These are phyloP conservation scores for Colletotrichum shisoi DNA, from an alignment of 2,329 filamentous ascomycete species.

Conservation along the genomic window DNA sequence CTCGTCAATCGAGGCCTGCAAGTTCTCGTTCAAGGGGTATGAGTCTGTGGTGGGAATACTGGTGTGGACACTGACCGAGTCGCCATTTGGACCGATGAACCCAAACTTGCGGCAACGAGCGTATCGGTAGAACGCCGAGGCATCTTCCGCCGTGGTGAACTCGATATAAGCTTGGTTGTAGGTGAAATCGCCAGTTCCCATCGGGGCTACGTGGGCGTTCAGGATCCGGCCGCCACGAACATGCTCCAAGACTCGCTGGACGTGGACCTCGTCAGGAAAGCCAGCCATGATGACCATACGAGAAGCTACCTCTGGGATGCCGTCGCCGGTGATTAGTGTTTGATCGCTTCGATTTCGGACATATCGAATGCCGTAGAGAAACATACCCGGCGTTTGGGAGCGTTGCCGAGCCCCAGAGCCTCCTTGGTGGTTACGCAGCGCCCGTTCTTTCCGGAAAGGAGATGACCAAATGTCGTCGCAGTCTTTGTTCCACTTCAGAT, in stretches of 20 bases:
- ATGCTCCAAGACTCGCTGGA: constrained; percentile 32
- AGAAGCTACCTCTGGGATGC: constrained; percentile 24
- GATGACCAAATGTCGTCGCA: constrained; percentile 20
- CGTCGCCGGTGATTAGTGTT: constrained; percentile 14
- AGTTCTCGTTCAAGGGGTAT: constrained; percentile 13
- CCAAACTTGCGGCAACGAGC: constrained; percentile 27
- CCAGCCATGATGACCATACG: constrained; percentile 34
- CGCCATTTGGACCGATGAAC: constrained; percentile 6
- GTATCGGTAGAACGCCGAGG: constrained; percentile 3
- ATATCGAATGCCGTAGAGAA: constrained; percentile 32
- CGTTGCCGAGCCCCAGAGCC: background rate
- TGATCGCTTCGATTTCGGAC: constrained; percentile 9
- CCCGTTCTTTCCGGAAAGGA: constrained; percentile 12
- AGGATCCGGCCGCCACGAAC: constrained; percentile 33
- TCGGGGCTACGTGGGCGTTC: constrained; percentile 15
- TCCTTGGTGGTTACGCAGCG: constrained; percentile 24
- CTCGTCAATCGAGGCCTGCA: background rate
- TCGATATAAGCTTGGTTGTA: constrained; percentile 25
- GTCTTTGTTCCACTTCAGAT: background rate
- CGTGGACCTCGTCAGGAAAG: constrained; percentile 23
- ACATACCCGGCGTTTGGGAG: constrained; percentile 29
- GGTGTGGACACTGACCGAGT: background rate
- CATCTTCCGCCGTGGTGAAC: constrained; percentile 19
- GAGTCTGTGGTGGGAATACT: constrained; percentile 24
- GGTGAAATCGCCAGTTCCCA: constrained; percentile 2